phyloP scores from a whole-genome alignment of 352 stramenopile species.

The Phytophthora lateralis region DNA sequence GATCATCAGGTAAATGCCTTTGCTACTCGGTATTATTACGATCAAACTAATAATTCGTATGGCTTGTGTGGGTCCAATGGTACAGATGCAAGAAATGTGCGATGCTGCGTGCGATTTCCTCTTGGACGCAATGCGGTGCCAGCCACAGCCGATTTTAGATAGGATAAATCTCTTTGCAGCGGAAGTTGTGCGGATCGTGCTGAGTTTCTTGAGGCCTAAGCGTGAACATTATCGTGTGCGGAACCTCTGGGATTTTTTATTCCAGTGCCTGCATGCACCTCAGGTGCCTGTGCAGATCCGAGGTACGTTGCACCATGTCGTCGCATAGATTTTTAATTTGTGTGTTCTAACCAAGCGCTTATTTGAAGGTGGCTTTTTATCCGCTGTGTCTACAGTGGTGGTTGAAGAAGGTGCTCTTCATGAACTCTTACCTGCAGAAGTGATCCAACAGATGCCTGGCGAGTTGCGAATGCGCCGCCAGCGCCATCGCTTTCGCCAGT shows the following conservation, averaged over 20 bases:
- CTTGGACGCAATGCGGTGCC: conserved; percentile 44
- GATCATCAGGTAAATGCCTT: conserved; percentile 59
- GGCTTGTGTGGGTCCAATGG: background rate
- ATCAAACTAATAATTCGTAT: background rate
- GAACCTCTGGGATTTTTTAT: conserved; percentile 74
- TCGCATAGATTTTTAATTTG: background rate
- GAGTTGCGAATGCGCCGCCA: conserved; percentile 43
- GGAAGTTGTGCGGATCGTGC: conserved; percentile 48
- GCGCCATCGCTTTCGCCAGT: conserved; percentile 67
- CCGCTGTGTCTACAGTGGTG: conserved; percentile 37
- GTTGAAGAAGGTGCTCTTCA: conserved; percentile 34
- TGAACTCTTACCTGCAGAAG: conserved; percentile 35
- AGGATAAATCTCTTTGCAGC: conserved; percentile 41
- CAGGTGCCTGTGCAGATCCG: conserved; percentile 50
- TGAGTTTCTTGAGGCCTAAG: conserved; percentile 58
- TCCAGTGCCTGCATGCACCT: conserved; percentile 69
- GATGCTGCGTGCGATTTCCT: conserved; percentile 72
- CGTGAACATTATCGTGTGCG: conserved; percentile 53
- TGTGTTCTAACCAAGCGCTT: background rate
- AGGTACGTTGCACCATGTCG: conserved; percentile 26
- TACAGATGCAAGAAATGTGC: conserved; percentile 62
- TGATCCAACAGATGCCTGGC: conserved; percentile 40
- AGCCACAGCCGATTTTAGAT: conserved; percentile 35
- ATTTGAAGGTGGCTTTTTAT: conserved; percentile 47
- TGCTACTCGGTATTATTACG: background rate